Base-by-base conservation (phyloP, 202 grass and related monocot genomes). In the Hordeum pubiflorum region DNA sequence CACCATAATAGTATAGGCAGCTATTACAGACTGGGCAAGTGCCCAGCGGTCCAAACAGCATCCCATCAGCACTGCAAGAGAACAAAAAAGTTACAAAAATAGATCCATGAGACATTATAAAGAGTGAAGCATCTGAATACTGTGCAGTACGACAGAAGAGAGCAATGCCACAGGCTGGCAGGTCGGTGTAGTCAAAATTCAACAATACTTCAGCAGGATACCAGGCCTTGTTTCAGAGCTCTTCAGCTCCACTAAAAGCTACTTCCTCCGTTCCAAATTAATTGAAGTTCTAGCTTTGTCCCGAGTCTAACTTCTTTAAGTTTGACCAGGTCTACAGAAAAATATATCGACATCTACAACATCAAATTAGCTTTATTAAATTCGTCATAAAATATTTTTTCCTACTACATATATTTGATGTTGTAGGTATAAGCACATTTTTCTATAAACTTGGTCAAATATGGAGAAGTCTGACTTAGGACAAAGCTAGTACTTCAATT, bases 31-130 rank as follows among this genome's bases (percentile, higher is more conserved):
- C 78, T 61, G 92, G 95, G 79, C 95, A 97, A 81, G 80, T 63
- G 87, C 63, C 90, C 84, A 97, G 60, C 12, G 90, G 76, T 68
- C 95, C 95, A 89, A 97, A 97, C 58, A 97, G 82, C 95, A 97
- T 97, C 44, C 92, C 95, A 79, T 97, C 95, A 76, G 90, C 92
- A 94, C 95, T 97, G 44, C 33, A 66, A 84, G 58, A 63, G 33
- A n/a, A 82, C 31, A 58, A 52, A 75, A 60, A 69, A 31, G 37
- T 6, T 64, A 38, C 12, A 61, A 36, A 18, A 58, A 52, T 17
- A 59, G 50, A 82, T 38, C 52, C 21, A 34, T 58, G 12, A 43
- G 40, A 55, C 14, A n/a, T 10, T 58, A 48, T 44, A 84, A 4
- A 37, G 5, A 73, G 38, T 33, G 63, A 68, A 85, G 44, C 21